Conservation (phyloP, 805 yeast species). For the Komagataella ulmi region DNA sequence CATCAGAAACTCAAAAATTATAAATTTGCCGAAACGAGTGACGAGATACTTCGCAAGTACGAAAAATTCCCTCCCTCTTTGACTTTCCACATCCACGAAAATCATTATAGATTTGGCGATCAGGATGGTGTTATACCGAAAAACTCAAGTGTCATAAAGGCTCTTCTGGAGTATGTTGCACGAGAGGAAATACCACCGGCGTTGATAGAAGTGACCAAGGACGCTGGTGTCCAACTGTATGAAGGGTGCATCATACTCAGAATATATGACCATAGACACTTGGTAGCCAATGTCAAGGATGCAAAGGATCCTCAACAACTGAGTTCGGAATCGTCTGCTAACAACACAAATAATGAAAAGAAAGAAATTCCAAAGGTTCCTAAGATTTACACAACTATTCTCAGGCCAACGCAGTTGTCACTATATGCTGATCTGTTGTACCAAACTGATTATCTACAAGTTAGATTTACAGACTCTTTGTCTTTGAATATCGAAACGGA, state of each 20-base stretch:
- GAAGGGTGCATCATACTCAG: slow-evolving; percentile 85
- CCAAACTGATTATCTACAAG: slow-evolving; percentile 65
- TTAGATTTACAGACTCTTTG: slow-evolving; percentile 64
- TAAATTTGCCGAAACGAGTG: slow-evolving; percentile 58
- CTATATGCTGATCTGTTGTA: slow-evolving; percentile 75
- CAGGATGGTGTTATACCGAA: slow-evolving; percentile 81
- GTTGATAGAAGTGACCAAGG: slow-evolving; percentile 78
- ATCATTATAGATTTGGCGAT: slow-evolving; percentile 83
- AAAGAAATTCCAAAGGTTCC: slow-evolving; percentile 29
- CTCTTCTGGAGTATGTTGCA: slow-evolving; percentile 68
- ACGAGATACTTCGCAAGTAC: slow-evolving; percentile 64
- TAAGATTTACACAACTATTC: slow-evolving; percentile 60
- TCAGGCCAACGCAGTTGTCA: slow-evolving; percentile 71
- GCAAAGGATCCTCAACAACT: background rate
- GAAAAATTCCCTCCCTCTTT: slow-evolving; percentile 68
- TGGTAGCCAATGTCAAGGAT: slow-evolving; percentile 7
- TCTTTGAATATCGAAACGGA: slow-evolving; percentile 84
- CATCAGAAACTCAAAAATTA: slow-evolving; percentile 30
- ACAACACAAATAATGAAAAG: slow-evolving; percentile 4
- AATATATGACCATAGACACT: slow-evolving; percentile 73
- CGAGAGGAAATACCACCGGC: slow-evolving; percentile 80
- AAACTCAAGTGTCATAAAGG: slow-evolving; percentile 62
- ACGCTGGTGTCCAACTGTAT: slow-evolving; percentile 70
- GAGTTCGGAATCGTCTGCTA: background rate
- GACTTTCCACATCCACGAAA: slow-evolving; percentile 83